phyloP scores from a whole-genome alignment of 2,329 filamentous ascomycete genomes.

The Botrytis tulipae region DNA sequence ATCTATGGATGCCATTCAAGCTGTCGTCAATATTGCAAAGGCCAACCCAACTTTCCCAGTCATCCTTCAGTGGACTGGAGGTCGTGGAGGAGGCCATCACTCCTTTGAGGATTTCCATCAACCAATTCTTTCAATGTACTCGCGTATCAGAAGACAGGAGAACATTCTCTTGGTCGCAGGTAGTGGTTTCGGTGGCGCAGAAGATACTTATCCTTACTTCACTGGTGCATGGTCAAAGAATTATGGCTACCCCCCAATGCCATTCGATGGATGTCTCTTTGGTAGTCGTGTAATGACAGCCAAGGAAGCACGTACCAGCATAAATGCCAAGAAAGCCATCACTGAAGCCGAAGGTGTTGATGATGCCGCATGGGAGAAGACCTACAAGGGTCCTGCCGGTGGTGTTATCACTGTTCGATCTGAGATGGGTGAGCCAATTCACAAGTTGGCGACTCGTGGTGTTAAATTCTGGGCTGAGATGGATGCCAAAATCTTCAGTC shows the following conservation, averaged over 20 bases:
- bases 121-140: constrained; percentile 87
- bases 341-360: constrained; percentile 80
- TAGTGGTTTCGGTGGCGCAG: constrained; percentile 85
- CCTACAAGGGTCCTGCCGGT: constrained; percentile 86
- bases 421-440: constrained; percentile 99
- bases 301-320: constrained; percentile 87
- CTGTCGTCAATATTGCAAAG: constrained; percentile 88
- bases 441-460: constrained; percentile 96
- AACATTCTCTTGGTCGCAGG: constrained; percentile 90
- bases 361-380: constrained; percentile 85
- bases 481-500: constrained; percentile 95
- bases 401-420: constrained; percentile 95
- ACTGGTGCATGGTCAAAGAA: constrained; percentile 85
- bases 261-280: constrained; percentile 87
- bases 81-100: constrained; percentile 89
- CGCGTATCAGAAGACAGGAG: constrained; percentile 76
- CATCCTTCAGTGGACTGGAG: constrained; percentile 91
- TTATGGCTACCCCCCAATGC: constrained; percentile 88
- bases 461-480: constrained; percentile 98
- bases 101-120: constrained; percentile 95
- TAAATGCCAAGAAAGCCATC: constrained; percentile 85
- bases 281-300: constrained; percentile 94
- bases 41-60: constrained; percentile 94
- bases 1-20: constrained; percentile 81
- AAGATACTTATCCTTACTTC: constrained; percentile 90